Percentiles rank a stretch among this genome's conserved stretches.
phyloP scores from a whole-genome alignment of 2,329 filamentous ascomycete species.

The Aspergillus quadrilineatus region DNA sequence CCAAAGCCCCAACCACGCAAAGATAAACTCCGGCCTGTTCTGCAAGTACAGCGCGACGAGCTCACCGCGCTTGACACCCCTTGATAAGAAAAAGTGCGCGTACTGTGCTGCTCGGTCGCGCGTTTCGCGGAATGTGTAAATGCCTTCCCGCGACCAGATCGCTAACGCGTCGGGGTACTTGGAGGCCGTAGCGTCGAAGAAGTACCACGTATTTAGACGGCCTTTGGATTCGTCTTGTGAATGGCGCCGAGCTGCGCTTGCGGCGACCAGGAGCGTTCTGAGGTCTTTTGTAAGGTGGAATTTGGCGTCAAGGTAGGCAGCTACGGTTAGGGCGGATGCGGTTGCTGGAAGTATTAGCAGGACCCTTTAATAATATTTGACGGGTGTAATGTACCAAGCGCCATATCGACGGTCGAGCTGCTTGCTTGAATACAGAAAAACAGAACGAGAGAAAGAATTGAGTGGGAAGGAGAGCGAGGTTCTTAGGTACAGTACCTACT shows the following conservation, averaged over 20 bases:
- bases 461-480: too few relatives aligned
- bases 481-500: background rate
- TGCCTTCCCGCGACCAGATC: slow-evolving; percentile 66
- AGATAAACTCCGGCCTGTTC: slow-evolving; percentile 67
- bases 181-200: slow-evolving; percentile 59
- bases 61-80: slow-evolving; percentile 60
- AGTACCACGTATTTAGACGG: slow-evolving; percentile 63
- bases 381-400: slow-evolving; percentile 1
- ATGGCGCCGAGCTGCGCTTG: slow-evolving; percentile 46
- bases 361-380: background rate
- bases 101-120: slow-evolving; percentile 60
- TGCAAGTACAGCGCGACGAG: slow-evolving; percentile 66
- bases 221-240: slow-evolving; percentile 51
- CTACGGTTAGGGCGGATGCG: slow-evolving; percentile 28
- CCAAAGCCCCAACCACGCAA: slow-evolving; percentile 64
- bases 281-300: slow-evolving; percentile 66
- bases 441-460: too few relatives aligned
- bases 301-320: slow-evolving; percentile 59
- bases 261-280: slow-evolving; percentile 44
- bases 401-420: background rate
- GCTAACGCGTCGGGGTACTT: slow-evolving; percentile 55
- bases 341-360: slow-evolving; percentile 18
- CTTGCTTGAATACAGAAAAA: too few relatives aligned
- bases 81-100: slow-evolving; percentile 60
- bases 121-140: slow-evolving; percentile 59